These are phyloP conservation scores for Cutaneotrichosporon sp. DNA, from an alignment of 1,284 basidiomycete genomes.

Conservation along the genomic window DNA sequence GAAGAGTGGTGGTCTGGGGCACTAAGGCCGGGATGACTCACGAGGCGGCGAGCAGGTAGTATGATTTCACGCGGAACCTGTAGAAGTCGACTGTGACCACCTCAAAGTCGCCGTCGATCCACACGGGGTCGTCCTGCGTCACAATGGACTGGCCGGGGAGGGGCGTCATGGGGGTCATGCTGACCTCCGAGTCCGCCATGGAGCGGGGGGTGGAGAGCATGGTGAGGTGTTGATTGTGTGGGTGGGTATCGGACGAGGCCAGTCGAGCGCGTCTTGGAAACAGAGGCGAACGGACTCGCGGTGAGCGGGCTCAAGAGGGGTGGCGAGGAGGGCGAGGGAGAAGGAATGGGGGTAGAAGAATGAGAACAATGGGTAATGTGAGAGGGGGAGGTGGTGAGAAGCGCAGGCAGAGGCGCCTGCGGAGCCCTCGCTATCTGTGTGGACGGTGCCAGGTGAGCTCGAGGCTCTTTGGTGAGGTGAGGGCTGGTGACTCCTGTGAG, in stretches of 20 bases:
- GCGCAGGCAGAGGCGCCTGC: neutral
- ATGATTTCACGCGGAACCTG: constrained; percentile 15
- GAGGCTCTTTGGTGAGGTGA: no score
- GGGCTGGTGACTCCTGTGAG: neutral
- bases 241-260: neutral
- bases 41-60: constrained; percentile 7
- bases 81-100: constrained; percentile 15
- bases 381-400: neutral
- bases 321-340: neutral
- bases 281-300: neutral
- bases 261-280: neutral
- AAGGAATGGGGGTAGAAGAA: neutral
- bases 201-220: neutral
- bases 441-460: neutral
- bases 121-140: constrained; percentile 13
- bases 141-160: neutral
- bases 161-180: neutral
- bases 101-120: constrained; percentile 18
- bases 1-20: no score
- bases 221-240: neutral
- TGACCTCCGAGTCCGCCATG: neutral
- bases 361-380: neutral
- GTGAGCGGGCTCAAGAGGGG: neutral
- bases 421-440: neutral
- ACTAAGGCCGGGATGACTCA: neutral